Conservation (phyloP, 441 rosid species). For the Populus hybrid region DNA sequence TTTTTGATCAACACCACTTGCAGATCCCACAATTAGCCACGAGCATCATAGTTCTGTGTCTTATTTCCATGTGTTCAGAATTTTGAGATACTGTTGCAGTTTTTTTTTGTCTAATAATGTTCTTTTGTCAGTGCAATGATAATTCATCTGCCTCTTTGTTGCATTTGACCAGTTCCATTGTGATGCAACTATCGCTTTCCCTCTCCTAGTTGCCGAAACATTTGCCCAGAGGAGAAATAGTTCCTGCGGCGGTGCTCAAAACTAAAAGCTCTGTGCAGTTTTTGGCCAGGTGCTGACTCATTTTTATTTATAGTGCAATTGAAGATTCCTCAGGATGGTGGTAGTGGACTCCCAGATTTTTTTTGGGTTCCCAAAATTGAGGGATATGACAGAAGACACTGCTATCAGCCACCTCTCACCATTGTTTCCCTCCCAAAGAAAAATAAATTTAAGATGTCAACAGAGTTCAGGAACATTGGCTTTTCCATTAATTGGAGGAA, state of each 20-base stretch:
- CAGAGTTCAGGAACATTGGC: too few species aligned
- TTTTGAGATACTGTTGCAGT: not conserved
- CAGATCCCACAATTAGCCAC: not conserved
- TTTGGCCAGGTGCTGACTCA: not conserved
- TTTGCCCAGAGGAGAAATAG: constrained; percentile 59
- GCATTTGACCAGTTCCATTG: constrained; percentile 65
- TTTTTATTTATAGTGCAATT: not conserved
- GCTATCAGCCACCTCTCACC: not conserved
- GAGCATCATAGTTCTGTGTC: not conserved
- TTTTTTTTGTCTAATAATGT: not conserved
- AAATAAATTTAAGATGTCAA: too few species aligned
- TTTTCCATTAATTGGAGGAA: too few species aligned
- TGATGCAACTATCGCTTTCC: constrained; percentile 95
- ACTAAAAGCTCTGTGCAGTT: constrained; percentile 20
- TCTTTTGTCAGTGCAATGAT: constrained; percentile 8
- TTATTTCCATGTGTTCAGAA: not conserved
- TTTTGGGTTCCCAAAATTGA: not conserved
- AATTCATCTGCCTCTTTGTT: not conserved
- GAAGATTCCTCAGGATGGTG: not conserved
- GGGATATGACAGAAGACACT: not conserved
- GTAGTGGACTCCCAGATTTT: not conserved
- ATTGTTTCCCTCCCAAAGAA: not conserved
- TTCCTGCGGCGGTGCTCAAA: not conserved
- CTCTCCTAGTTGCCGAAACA: constrained; percentile 84
- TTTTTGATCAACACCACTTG: not conserved